Percentiles rank a stretch among this genome's conserved stretches.
These are phyloP conservation scores for Talaromyces adpressus DNA, from an alignment of 495 filamentous ascomycete species.

Conservation along the genomic window DNA sequence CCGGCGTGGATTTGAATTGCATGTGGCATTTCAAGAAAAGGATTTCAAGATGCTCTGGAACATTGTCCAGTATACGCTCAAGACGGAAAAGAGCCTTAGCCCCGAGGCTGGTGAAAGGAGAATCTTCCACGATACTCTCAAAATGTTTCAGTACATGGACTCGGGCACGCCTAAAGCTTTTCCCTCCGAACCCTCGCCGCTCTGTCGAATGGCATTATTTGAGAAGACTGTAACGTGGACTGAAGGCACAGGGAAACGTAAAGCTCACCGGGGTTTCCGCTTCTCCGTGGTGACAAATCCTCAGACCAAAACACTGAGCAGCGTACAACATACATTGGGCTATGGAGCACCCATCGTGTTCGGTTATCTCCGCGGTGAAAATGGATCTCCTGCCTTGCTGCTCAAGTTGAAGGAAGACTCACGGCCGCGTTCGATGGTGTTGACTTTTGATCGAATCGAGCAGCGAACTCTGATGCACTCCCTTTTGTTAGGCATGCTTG, in stretches of 20 bases:
- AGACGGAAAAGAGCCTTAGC: slow-evolving; percentile 61
- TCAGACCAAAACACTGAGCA: slow-evolving; percentile 66
- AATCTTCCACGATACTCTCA: slow-evolving; percentile 56
- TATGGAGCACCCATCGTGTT: slow-evolving; percentile 61
- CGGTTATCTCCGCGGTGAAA: slow-evolving; percentile 60
- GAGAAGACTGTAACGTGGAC: slow-evolving; percentile 54
- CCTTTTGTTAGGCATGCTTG: slow-evolving; percentile 57
- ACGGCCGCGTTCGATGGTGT: slow-evolving; percentile 56
- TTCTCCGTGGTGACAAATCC: slow-evolving; percentile 68
- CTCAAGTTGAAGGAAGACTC: slow-evolving; percentile 64
- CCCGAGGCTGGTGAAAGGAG: slow-evolving; percentile 56
- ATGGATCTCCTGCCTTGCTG: slow-evolving; percentile 57
- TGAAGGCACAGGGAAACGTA: slow-evolving; percentile 60
- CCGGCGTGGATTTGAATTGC: slow-evolving; percentile 60
- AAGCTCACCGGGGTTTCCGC: slow-evolving; percentile 67
- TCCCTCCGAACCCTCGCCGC: slow-evolving; percentile 60
- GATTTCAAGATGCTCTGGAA: slow-evolving; percentile 72
- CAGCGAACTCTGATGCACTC: slow-evolving; percentile 61
- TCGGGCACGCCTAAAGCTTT: slow-evolving; percentile 58
- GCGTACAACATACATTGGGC: slow-evolving; percentile 56
- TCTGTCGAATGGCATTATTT: slow-evolving; percentile 65
- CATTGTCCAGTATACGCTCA: slow-evolving; percentile 72
- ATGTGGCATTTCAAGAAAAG: slow-evolving; percentile 59
- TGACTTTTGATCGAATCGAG: slow-evolving; percentile 64
- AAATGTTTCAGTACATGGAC: slow-evolving; percentile 70